Percentiles rank a stretch among this genome's conserved stretches.
Evolutionary conservation across 176 grass and related monocot species (phyloP).

Genomic region (Oryza nivara): DNA sequence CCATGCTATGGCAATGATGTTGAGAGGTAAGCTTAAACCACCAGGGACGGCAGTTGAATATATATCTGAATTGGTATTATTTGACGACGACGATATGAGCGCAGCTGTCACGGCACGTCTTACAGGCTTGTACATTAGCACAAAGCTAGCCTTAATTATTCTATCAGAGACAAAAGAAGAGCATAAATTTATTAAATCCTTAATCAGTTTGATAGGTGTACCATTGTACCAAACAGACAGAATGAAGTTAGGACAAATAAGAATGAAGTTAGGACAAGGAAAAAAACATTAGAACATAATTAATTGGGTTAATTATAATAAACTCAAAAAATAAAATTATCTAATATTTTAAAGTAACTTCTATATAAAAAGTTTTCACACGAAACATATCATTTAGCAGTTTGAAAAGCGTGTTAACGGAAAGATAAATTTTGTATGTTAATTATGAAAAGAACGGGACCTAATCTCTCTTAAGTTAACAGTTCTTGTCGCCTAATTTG

Average conservation of each 20-base stretch:
- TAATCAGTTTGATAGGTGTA: not conserved
- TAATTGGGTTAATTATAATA: no score
- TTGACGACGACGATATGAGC: not conserved
- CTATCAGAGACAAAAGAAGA: not conserved
- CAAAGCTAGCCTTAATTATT: not conserved
- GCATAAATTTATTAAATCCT: not conserved
- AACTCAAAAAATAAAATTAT: no score
- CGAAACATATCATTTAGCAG: no score
- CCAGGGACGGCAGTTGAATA: not conserved
- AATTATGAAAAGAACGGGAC: no score
- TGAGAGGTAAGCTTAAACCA: not conserved
- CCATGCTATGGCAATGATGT: not conserved
- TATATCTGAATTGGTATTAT: not conserved
- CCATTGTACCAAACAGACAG: not conserved
- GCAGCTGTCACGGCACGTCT: conserved; percentile 10
- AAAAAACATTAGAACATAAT: no score
- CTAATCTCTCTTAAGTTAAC: not conserved
- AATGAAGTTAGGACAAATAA: not conserved
- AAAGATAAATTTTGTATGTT: no score
- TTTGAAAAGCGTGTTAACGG: no score
- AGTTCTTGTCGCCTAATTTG: not conserved
- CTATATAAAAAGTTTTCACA: no score
- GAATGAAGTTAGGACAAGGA: no score
- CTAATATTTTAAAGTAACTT: no score
- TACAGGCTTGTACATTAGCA: not conserved